Base-by-base conservation (phyloP, 305 asterid species). In the Fraxinus platypoda region DNA sequence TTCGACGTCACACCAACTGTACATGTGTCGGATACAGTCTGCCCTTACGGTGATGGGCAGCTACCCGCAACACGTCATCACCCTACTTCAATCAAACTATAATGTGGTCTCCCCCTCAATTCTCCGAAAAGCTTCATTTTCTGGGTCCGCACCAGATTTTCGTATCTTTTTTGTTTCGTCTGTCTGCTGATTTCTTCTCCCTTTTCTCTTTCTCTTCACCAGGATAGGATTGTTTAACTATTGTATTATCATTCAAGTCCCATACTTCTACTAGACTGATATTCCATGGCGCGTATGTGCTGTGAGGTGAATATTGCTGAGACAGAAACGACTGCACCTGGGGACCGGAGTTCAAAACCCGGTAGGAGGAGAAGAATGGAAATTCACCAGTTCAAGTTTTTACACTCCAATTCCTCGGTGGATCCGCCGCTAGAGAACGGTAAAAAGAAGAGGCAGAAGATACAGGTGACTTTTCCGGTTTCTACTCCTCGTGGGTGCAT, bases 1-100 rank as follows among this genome's bases (percentile, higher is more conserved):
- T 77, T 77, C 75, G 82, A 88, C 91, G 90, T 91, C 93, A 90
- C 80, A 79, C 87, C 91, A 90, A 82, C 91, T 85, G 90, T 88
- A 87, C 84, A 84, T 91, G 75, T 70, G 95, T 93, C 89, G 90
- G 88, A 41, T 84, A 76, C 90, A 87, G 84, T 80, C 89, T 93
- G 95, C 98, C 98, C 95, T 17, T 9, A 83, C 87, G 91, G 94
- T 90, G 94, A 88, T 94, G 94, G 98, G 94, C 92, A 93, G 91
- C 94, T 94, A 92, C 97, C 98, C 95, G 89, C 77, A 26, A 79
- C 80, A 70, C 75, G 75, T 70, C 75, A 70, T 70, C 75, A 70
- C 75, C 12, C 75, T 28, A 68, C 75, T 68, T 15, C 76, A 81
- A 78, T 85, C 87, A 80, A 70, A 82, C 78, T 87, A 87, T 87